Conservation (phyloP, 139 green algal species). For the Haematococcus lacustris region DNA sequence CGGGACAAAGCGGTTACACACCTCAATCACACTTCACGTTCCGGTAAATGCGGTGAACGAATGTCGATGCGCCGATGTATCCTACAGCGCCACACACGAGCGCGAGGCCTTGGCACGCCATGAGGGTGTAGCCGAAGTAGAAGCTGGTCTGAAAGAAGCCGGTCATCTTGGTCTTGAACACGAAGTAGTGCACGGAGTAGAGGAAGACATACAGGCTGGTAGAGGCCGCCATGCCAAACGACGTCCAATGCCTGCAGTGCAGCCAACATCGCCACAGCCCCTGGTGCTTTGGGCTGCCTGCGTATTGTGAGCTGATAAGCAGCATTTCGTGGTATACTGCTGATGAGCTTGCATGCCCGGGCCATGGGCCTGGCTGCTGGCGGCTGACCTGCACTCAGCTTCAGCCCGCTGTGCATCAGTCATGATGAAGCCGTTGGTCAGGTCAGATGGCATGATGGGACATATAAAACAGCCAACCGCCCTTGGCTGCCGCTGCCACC, state of each 20-base stretch:
- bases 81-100: slow-evolving; percentile 76
- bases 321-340: no score
- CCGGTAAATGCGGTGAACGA: slow-evolving; percentile 87
- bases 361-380: no score
- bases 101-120: slow-evolving; percentile 80
- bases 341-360: no score
- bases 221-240: slow-evolving; percentile 75
- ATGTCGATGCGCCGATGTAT: slow-evolving; percentile 72
- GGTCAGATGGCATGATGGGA: no score
- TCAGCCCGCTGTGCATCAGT: no score
- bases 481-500: no score
- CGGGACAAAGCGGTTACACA: neutral
- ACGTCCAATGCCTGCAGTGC: slow-evolving; percentile 72
- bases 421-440: no score
- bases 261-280: no score
- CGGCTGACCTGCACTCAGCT: no score
- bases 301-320: no score
- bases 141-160: slow-evolving; percentile 95
- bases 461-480: no score
- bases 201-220: slow-evolving; percentile 88
- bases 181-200: slow-evolving; percentile 88
- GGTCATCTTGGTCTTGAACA: slow-evolving; percentile 95
- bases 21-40: slow-evolving; percentile 88
- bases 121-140: slow-evolving; percentile 94
- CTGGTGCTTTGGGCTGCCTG: no score